Percentiles rank a stretch among this genome's conserved stretches.
Evolutionary conservation across 169 alveolate genomes (phyloP).

Genomic region (Cryptosporidium ubiquitum): DNA sequence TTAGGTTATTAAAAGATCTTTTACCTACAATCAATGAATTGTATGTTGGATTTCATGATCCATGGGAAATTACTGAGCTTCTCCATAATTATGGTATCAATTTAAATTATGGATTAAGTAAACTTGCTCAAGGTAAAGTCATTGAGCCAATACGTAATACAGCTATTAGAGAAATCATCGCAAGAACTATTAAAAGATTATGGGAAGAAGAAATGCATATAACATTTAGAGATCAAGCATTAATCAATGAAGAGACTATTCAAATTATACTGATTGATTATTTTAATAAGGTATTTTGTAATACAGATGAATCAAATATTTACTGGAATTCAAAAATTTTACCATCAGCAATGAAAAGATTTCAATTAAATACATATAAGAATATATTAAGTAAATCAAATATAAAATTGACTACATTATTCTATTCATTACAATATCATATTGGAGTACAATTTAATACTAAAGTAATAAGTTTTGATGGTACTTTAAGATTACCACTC

Average conservation of each 20-base stretch:
- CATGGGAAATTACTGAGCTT: conserved; percentile 72
- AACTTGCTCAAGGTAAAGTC: conserved; percentile 46
- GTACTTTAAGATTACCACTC: conserved; percentile 42
- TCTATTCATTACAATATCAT: conserved; percentile 65
- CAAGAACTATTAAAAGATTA: conserved; percentile 70
- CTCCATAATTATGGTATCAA: conserved; percentile 66
- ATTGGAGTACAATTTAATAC: conserved; percentile 59
- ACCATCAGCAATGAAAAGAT: conserved; percentile 69
- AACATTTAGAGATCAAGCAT: conserved; percentile 47
- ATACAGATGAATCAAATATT: conserved; percentile 68
- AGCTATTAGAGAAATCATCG: conserved; percentile 59
- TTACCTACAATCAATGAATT: conserved; percentile 62
- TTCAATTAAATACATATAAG: conserved; percentile 26
- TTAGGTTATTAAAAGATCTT: conserved; percentile 26
- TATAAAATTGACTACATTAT: conserved; percentile 40
- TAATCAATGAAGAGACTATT: conserved; percentile 65
- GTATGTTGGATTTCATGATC: conserved; percentile 62
- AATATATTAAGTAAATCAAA: conserved; percentile 25
- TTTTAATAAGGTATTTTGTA: conserved; percentile 49
- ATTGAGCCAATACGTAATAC: conserved; percentile 60
- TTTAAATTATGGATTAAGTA: conserved; percentile 52
- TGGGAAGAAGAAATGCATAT: conserved; percentile 72
- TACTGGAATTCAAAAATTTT: conserved; percentile 70
- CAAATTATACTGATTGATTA: conserved; percentile 52
- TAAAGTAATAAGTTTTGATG: conserved; percentile 30